Evolutionary conservation across 1,284 basidiomycete species (phyloP).

Genomic region (Stygiomarasmius scandens): DNA sequence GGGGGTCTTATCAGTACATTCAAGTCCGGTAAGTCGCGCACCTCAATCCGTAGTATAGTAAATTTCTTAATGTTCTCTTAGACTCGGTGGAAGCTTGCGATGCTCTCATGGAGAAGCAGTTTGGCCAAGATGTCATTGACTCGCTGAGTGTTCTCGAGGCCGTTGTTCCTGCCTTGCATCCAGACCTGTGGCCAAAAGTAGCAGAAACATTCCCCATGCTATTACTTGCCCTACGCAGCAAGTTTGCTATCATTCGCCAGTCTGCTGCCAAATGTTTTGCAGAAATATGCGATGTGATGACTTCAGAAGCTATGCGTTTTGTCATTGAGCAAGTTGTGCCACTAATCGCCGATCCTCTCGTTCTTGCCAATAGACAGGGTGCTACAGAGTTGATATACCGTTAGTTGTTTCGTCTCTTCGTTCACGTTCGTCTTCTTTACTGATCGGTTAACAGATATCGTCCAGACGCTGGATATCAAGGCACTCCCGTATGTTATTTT

Average conservation of each 20-base stretch:
- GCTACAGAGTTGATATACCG: conserved; percentile 90
- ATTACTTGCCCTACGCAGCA: conserved; percentile 77
- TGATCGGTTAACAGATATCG: too few relatives aligned
- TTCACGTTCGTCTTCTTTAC: too few relatives aligned
- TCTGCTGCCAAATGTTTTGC: conserved; percentile 88
- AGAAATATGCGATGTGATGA: conserved; percentile 85
- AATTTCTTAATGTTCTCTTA: conserved; percentile 25
- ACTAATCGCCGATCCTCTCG: conserved; percentile 78
- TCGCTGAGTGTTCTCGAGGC: conserved; percentile 89
- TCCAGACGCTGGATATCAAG: conserved; percentile 91
- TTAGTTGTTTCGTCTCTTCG: conserved; percentile 44
- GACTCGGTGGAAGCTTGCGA: conserved; percentile 62
- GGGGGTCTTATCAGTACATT: conserved; percentile 78
- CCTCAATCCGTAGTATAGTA: neutral
- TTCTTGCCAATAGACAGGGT: conserved; percentile 86
- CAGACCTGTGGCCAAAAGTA: conserved; percentile 71
- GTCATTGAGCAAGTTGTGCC: conserved; percentile 90
- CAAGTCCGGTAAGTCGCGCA: conserved; percentile 50
- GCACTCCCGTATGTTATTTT: conserved; percentile 97
- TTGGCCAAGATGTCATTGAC: conserved; percentile 93
- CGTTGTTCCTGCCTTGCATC: conserved; percentile 77
- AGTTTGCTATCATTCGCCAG: conserved; percentile 88
- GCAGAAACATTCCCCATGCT: conserved; percentile 78
- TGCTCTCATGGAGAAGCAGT: conserved; percentile 64
- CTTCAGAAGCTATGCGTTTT: conserved; percentile 83